phyloP scores from a whole-genome alignment of 2,329 filamentous ascomycete species.

The Hypoxylon sp. region DNA sequence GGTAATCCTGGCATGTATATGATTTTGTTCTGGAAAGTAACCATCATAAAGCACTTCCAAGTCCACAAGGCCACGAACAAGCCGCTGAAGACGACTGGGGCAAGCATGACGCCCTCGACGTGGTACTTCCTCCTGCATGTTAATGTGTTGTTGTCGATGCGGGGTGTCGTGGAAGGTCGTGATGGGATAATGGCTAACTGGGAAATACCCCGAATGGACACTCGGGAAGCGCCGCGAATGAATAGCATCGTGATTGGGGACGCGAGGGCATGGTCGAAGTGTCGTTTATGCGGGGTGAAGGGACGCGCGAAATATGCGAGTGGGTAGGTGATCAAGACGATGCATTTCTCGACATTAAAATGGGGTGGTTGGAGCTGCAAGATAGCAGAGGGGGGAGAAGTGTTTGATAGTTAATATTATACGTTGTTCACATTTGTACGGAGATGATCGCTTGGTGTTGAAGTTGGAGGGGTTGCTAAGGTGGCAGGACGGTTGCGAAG shows the following conservation, averaged over 20 bases:
- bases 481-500: conserved; percentile 12
- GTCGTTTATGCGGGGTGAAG: conserved; percentile 38
- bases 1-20: conserved; percentile 85
- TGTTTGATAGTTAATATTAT: conserved; percentile 15
- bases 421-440: conserved; percentile 8
- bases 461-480: conserved; percentile 15
- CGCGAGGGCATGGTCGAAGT: conserved; percentile 41
- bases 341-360: conserved; percentile 37
- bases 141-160: conserved; percentile 40
- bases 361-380: conserved; percentile 29
- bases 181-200: conserved; percentile 39
- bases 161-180: conserved; percentile 41
- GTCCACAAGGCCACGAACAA: conserved; percentile 75
- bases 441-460: conserved; percentile 12
- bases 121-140: conserved; percentile 54
- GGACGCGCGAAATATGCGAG: conserved; percentile 40
- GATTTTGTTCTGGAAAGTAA: conserved; percentile 84
- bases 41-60: conserved; percentile 80
- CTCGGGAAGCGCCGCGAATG: conserved; percentile 33
- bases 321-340: conserved; percentile 38
- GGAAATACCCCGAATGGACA: conserved; percentile 35
- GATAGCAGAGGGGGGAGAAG: conserved; percentile 15
- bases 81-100: conserved; percentile 76
- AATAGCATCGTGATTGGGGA: conserved; percentile 45
- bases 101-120: conserved; percentile 65